These are phyloP conservation scores for Nicotiana sylvestris DNA, from an alignment of 257 asterid species.

Conservation along the genomic window DNA sequence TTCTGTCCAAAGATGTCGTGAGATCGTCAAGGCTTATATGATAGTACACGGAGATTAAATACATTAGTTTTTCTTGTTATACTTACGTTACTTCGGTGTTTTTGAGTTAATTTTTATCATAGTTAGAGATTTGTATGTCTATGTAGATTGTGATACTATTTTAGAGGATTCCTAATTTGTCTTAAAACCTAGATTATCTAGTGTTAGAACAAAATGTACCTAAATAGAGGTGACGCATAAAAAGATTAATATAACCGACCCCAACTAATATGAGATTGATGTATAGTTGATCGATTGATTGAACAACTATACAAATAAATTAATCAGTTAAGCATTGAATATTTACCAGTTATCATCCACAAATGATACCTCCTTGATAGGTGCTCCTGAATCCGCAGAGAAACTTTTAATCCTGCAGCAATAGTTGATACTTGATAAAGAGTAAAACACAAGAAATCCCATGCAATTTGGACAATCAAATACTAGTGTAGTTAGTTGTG, in stretches of 20 bases:
- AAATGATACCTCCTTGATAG: constrained; percentile 18
- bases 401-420: constrained; percentile 30
- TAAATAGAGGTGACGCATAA: neutral
- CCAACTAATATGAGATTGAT: neutral
- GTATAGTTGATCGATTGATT: neutral
- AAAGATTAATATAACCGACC: neutral
- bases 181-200: neutral
- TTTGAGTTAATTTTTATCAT: neutral
- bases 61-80: neutral
- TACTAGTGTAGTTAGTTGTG: neutral
- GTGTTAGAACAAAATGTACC: neutral
- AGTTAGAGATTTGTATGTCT: neutral
- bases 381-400: constrained; percentile 34
- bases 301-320: neutral
- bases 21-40: neutral
- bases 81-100: neutral
- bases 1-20: neutral
- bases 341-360: constrained; percentile 33
- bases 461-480: neutral
- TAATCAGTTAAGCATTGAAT: neutral
- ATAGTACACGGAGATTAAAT: neutral
- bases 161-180: neutral
- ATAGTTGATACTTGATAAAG: neutral
- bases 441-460: neutral
- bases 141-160: neutral